Evolutionary conservation across 345 rosid genomes (phyloP), one percentile per base, ranked within the genome.

Genomic region (Balakata baccata): DNA sequence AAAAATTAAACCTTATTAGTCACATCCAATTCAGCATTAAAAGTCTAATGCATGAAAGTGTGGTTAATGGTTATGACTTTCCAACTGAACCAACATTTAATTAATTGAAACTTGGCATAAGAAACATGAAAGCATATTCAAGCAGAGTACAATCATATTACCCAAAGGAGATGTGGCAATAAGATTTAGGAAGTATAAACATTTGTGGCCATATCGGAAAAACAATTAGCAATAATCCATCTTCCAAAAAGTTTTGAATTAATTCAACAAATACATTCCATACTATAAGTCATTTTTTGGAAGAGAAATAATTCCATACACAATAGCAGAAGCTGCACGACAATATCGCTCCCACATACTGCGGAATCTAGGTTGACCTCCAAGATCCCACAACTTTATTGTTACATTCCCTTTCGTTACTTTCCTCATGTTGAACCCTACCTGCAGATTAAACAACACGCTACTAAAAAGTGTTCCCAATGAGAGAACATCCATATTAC

Each of bases 321-420:
- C 96, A 65, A 92, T 90, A 11, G 98, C 94, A 66, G 96, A 90
- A 79, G 90, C 96, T 38, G 96, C 87, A 78, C 96, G 98, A 45
- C 96, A 92, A 60, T 92, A 92, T 37, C 98, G 85, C 83, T 92
- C 96, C 98, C 96, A 92, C 98, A 92, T 92, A 68, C 98, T 90
- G 80, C 98, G 96, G 78, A 92, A 90, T 82, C 98, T 87, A 64
- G 98, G 98, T 74, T 72, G 81, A 69, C 98, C 98, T 72, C 95
- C 95, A 81, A 87, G 91, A 85, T 90, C 97, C 97, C 97, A 91
- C 75, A 91, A 70, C 77, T 91, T 91, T 83, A 89, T 91, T 2
- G 94, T 89, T 47, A 91, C 97, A 67, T 79, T 89, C 64, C 94
- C 97, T 79, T 91, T 91, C 23, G 94, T 89, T 64, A 91, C 93